Base-by-base conservation (phyloP, 805 yeast species). In the Saccharomycodes ludwigii region DNA sequence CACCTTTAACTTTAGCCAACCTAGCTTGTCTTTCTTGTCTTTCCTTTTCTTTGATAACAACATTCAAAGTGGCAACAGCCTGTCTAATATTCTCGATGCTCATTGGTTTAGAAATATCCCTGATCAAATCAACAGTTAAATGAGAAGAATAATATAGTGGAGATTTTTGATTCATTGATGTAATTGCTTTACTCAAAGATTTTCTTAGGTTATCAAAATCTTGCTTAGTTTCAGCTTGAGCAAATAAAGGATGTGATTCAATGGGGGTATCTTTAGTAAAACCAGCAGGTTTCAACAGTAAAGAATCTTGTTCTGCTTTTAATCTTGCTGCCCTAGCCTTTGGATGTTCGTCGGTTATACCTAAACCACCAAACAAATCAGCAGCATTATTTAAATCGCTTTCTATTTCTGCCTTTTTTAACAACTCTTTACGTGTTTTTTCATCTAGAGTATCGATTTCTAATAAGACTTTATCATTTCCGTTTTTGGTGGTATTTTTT, bases 331-430 rank as follows among this genome's bases (percentile, higher is more conserved):
- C 63, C 18, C 48, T 46, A 18, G 60, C 61, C 37, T 63, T 54
- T 46, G 64, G 70, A 39, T 57, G 71, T 36, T 63, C 65, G 16
- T 66, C 68, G 34, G 65, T 66, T 21, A 71, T 72, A 38, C 66
- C 66, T 34, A 68, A 54, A 11, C 83, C 84, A 20, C 85, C 94
- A 52, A 88, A 84, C 45, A 88, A 64, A 46, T 82, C 94, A 6
- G 94, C 88, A 19, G 98, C 97, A 52, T 82, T 83, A 56, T 82
- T 83, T 55, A 88, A 65, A 60, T 88, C 98, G 18, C 94, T 71
- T 29, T 73, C 76, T 37, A 83, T 48, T 58, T 88, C 94, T 14
- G 91, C 94, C 53, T 78, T 65, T 49, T 66, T 76, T 57, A 81
- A 65, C 56, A 85, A 56, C 49, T 79, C 85, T 44, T 64, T 71